Evolutionary conservation across 2,329 filamentous ascomycete genomes (phyloP), one percentile per base, ranked within the genome.

Genomic region (Arthrobotrys entomopaga): DNA sequence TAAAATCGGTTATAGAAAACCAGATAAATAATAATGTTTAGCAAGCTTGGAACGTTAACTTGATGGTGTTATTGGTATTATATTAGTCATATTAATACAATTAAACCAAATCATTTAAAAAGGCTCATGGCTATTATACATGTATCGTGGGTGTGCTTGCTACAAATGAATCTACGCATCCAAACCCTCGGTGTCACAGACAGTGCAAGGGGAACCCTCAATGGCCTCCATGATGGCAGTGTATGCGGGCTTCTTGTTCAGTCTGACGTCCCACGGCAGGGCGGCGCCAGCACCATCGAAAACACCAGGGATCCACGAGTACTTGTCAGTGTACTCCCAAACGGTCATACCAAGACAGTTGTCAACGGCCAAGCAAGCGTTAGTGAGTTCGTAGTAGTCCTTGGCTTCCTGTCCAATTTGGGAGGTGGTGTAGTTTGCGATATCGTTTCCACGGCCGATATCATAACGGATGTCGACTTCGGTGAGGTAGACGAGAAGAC

Each of bases 161-260:
- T 57, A 65, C 29, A 24, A 22, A 15, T 43, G 7, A 13, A n/a
- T 59, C 34, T 64, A 74, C 26, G 70, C 70, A 20, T 74, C 22
- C 42, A 74, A 42, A 46, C 70, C 70, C 3, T 6, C 13, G 3
- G 70, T 74, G 0, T 22, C 63, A 50, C 70, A 74, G 22, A 74
- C 70, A 0, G 70, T 48, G 57, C 70, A 74, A 8, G 54, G 40
- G 38, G 66, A 10, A 26, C 49, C 57, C 43, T 16, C 2, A 38
- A 74, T 74, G n/a, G 79, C 82, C 67, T 78, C 78, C 10, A 82
- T 76, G 29, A 81, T 78, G 15, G 81, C 81, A 15, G 81, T 77
- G 75, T 83, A 84, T 1, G 84, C 83, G 0, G 83, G 83, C 75
- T 85, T 83, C 69, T 80, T 81, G 29, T 78, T 79, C 54, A 83